A percentile compares a stretch with the other conserved stretches of the same genome.
Conservation (phyloP, 2,329 filamentous ascomycete genomes). For the Venturia carpophila region DNA sequence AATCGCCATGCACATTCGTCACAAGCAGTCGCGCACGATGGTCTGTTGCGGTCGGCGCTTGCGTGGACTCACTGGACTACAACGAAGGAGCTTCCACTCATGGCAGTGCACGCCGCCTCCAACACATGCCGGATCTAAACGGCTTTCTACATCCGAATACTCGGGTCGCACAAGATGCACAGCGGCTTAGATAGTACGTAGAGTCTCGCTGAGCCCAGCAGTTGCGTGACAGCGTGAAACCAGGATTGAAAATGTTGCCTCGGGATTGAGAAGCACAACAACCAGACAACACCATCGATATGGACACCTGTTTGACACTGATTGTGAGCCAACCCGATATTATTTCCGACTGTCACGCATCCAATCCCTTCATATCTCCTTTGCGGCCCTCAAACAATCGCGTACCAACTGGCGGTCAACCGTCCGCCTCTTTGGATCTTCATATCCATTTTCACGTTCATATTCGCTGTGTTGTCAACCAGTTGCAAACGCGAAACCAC, state of each 20-base stretch:
- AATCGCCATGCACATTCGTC: background rate
- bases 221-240: background rate
- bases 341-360: background rate
- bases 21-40: background rate
- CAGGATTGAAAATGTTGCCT: background rate
- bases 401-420: background rate
- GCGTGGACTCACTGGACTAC: too few relatives aligned
- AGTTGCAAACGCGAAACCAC: conserved; percentile 3
- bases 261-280: background rate
- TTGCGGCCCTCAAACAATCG: background rate
- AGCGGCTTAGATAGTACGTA: background rate
- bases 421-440: background rate
- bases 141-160: background rate
- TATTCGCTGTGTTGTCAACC: background rate
- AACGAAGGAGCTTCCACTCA: background rate
- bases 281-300: background rate
- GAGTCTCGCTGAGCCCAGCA: background rate
- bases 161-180: background rate
- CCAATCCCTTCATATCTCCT: background rate
- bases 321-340: background rate
- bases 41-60: too few relatives aligned
- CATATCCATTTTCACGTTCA: background rate
- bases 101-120: background rate
- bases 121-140: background rate
- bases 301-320: background rate